Conservation (phyloP, 345 rosid species). For the Gossypium mustelinum region DNA sequence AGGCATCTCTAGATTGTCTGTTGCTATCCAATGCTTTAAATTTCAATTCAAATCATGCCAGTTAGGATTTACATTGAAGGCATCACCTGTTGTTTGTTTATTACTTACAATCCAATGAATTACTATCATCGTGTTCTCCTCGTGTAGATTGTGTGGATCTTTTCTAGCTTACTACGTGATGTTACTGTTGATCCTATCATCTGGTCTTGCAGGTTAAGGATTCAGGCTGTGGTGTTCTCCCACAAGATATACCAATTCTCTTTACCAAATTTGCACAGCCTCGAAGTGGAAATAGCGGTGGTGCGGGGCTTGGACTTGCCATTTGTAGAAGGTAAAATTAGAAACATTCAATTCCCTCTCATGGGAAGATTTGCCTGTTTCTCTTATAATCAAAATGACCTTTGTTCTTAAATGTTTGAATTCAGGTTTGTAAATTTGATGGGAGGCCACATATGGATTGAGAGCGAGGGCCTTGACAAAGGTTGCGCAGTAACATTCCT, state of each 20-base stretch:
- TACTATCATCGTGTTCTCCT: neutral
- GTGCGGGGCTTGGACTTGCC: conserved; percentile 91
- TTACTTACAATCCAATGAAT: neutral
- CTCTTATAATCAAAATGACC: neutral
- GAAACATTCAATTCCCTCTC: conserved; percentile 4
- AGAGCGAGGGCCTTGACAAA: conserved; percentile 77
- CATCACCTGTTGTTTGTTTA: neutral
- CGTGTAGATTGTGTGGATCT: neutral
- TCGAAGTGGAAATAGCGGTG: conserved; percentile 41
- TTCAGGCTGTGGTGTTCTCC: conserved; percentile 76
- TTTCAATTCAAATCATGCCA: neutral
- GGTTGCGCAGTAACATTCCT: conserved; percentile 65
- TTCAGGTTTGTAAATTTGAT: conserved; percentile 80
- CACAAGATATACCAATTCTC: conserved; percentile 64
- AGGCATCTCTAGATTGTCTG: neutral
- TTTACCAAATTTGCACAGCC: conserved; percentile 66
- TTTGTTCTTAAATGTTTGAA: conserved; percentile 18
- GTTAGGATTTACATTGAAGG: neutral
- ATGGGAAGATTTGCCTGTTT: neutral
- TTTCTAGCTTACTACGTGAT: neutral
- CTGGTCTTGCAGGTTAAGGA: conserved; percentile 63
- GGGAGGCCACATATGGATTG: conserved; percentile 92
- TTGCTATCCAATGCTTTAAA: conserved; percentile 7
- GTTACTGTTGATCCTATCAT: conserved; percentile 8
- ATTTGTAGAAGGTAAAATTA: conserved; percentile 72